phyloP scores from a whole-genome alignment of 2,329 filamentous ascomycete genomes.

The Ceratocystis diversiconidia region DNA sequence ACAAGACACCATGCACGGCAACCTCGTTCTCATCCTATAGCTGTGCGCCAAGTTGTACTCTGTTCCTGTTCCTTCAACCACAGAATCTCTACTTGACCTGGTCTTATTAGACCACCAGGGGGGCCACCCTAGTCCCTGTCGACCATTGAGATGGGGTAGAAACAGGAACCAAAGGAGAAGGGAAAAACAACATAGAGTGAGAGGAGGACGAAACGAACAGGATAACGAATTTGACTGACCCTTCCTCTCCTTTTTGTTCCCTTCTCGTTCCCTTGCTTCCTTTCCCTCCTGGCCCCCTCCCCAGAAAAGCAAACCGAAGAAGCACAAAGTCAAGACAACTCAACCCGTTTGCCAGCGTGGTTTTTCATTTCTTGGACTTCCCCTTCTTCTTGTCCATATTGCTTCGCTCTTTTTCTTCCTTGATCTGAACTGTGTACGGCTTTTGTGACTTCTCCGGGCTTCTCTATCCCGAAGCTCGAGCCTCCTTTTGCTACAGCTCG shows the following conservation, averaged over 20 bases:
- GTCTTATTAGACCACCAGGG: background rate
- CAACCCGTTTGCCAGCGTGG: background rate
- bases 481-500: background rate
- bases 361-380: background rate
- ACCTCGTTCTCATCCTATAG: background rate
- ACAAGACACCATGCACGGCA: background rate
- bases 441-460: background rate
- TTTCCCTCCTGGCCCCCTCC: background rate
- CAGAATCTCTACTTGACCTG: background rate
- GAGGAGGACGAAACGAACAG: background rate
- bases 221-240: background rate
- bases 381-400: background rate
- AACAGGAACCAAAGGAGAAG: background rate
- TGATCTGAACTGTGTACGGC: background rate
- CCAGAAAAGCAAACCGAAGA: background rate
- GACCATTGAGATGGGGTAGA: background rate
- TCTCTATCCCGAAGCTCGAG: background rate
- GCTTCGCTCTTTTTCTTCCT: background rate
- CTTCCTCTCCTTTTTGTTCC: conserved; percentile 4
- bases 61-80: background rate
- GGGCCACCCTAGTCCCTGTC: background rate
- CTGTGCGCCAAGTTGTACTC: background rate
- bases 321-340: background rate
- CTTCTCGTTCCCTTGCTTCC: background rate
- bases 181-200: background rate